A percentile compares a stretch with the other conserved stretches of the same genome.
phyloP scores from a whole-genome alignment of 768 basidiomycete species.

The Tricholomella constricta region DNA sequence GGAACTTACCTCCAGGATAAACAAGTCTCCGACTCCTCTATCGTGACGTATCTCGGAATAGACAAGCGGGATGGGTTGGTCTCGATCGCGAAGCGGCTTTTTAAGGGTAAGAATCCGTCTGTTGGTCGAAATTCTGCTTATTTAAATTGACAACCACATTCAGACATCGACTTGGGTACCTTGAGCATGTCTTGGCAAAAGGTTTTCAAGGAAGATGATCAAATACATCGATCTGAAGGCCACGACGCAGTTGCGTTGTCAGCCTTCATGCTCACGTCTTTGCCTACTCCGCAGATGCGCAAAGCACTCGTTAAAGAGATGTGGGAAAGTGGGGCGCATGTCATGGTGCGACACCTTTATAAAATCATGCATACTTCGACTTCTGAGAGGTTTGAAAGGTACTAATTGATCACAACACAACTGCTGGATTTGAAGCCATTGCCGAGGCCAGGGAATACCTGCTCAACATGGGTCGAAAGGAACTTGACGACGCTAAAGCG shows the following conservation, averaged over 20 bases:
- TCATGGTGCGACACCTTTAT: constrained; percentile 54
- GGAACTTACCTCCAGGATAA: constrained; percentile 31
- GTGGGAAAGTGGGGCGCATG: constrained; percentile 90
- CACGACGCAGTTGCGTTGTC: constrained; percentile 70
- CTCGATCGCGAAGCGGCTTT: constrained; percentile 63
- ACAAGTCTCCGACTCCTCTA: constrained; percentile 47
- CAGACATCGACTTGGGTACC: constrained; percentile 51
- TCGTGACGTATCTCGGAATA: constrained; percentile 69
- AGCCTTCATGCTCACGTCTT: constrained; percentile 82
- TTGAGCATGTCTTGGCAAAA: constrained; percentile 57
- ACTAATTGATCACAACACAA: constrained; percentile 82
- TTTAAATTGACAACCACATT: not conserved
- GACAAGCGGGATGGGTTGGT: constrained; percentile 77
- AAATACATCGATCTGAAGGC: constrained; percentile 42
- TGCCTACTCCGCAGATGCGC: constrained; percentile 60
- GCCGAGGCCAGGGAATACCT: constrained; percentile 79
- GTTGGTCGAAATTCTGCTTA: constrained; percentile 3
- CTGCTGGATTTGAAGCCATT: constrained; percentile 73
- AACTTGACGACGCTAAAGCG: constrained; percentile 48
- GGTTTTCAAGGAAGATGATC: constrained; percentile 51
- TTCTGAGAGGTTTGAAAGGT: constrained; percentile 47
- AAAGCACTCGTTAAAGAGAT: constrained; percentile 76
- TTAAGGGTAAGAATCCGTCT: constrained; percentile 45
- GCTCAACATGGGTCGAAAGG: constrained; percentile 61
- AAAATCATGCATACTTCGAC: not conserved